Percentiles rank a stretch among this genome's conserved stretches.
Evolutionary conservation across 108 stramenopile genomes (phyloP).

Genomic region (Conticribra weissflogii): DNA sequence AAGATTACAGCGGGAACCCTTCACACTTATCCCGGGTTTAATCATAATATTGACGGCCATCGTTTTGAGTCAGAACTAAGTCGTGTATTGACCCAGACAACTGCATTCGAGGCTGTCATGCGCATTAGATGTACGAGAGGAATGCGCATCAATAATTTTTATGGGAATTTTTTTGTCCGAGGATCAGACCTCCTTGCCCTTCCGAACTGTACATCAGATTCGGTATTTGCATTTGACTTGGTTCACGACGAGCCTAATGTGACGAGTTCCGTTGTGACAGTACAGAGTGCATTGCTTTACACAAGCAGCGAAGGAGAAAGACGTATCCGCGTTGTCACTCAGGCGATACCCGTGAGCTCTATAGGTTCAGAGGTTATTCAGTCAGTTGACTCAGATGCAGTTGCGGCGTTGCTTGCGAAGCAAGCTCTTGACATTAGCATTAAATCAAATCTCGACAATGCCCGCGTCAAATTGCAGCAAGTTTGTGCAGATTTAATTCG

Average conservation of each 20-base stretch:
- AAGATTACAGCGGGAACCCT: slow-evolving; percentile 89
- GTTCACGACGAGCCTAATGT: slow-evolving; percentile 92
- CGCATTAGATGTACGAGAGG: slow-evolving; percentile 95
- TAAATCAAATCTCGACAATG: slow-evolving; percentile 91
- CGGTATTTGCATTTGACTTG: slow-evolving; percentile 93
- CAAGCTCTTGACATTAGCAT: slow-evolving; percentile 89
- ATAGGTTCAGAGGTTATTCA: slow-evolving; percentile 78
- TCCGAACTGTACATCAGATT: slow-evolving; percentile 94
- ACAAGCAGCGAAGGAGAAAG: slow-evolving; percentile 95
- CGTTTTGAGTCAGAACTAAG: slow-evolving; percentile 84
- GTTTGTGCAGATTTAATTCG: slow-evolving; percentile 79
- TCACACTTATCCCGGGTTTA: slow-evolving; percentile 92
- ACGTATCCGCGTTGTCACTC: slow-evolving; percentile 97
- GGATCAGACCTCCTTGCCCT: slow-evolving; percentile 96
- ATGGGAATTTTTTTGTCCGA: slow-evolving; percentile 97
- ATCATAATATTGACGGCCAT: slow-evolving; percentile 71
- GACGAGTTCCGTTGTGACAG: slow-evolving; percentile 76
- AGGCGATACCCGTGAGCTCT: slow-evolving; percentile 86
- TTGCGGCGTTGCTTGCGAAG: slow-evolving; percentile 84
- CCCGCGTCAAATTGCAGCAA: slow-evolving; percentile 88
- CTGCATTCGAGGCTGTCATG: slow-evolving; percentile 98
- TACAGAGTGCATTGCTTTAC: slow-evolving; percentile 97
- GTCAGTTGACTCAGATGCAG: slow-evolving; percentile 82
- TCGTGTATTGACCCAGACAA: slow-evolving; percentile 79
- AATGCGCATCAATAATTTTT: slow-evolving; percentile 93